Evolutionary conservation across 225 moss, liverwort and hornwort genomes (phyloP), one percentile per base, ranked within the genome.

Genomic region (Takakia lepidozioides): DNA sequence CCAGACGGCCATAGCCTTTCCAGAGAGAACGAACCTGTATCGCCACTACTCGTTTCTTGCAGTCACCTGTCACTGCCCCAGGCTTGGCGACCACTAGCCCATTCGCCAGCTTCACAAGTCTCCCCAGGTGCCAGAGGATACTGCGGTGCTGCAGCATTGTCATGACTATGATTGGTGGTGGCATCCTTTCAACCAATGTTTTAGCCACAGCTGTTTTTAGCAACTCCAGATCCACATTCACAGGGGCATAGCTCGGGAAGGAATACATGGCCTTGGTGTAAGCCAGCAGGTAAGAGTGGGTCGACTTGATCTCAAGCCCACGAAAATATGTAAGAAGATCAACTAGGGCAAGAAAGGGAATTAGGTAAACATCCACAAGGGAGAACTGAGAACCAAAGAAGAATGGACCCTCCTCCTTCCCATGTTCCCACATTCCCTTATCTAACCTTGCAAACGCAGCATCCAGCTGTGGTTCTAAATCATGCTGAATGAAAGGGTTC

Each of bases 371-470:
- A 41, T 98, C 95, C 0, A 82, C 87, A 8, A 98, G 82, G 0
- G 90, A 87, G 58, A 90, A 98, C 43, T 80, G 64, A 48, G 63
- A 61, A 13, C 90, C 95, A 41, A 98, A 90, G 61, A 90, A 98
- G 63, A 84, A 98, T 0, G 80, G 78, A 9, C 95, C 95, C 32
- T 32, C 90, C 34, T 73, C 69, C 29, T 73, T 78, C n/a, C 73
- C 73, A 10, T 73, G 73, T 2, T 73, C 78, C 78, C 78, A 73
- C 1, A 78, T 56, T 10, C 72, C 93, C 10, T 29, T 64, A 48
- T 93, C 82, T 3, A 88, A 65, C 49, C 63, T 88, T 0, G 59
- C 48, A 38, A 93, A 78, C 8, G 68, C 62, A 3, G 65, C 43
- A 57, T 88, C 88, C 25, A 93, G 73, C 56, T 81, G 70, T 1